Conservation (phyloP, 768 basidiomycete genomes). For the Mycena metata region DNA sequence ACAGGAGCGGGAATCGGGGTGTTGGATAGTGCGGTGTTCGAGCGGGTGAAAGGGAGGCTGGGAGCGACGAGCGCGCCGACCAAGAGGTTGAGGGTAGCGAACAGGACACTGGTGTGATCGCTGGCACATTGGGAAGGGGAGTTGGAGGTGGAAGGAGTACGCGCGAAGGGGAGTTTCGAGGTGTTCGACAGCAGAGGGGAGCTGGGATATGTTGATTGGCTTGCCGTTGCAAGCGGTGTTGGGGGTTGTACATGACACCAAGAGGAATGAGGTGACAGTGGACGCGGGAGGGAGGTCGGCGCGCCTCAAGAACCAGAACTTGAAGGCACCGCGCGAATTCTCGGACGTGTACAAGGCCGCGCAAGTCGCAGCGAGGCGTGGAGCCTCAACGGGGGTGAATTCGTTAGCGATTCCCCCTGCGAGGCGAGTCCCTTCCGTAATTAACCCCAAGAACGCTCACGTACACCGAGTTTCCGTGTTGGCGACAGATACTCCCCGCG, state of each 20-base stretch:
- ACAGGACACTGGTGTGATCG: background rate
- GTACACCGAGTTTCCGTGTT: too few species aligned
- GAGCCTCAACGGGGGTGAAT: constrained; percentile 13
- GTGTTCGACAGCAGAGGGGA: background rate
- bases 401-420: constrained; percentile 20
- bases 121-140: constrained; percentile 43
- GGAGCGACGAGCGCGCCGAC: constrained; percentile 13
- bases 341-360: background rate
- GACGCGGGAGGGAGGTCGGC: background rate
- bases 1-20: constrained; percentile 49
- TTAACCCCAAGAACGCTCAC: too few species aligned
- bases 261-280: constrained; percentile 11
- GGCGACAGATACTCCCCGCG: too few species aligned
- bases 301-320: constrained; percentile 8
- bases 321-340: background rate
- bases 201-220: constrained; percentile 23
- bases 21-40: constrained; percentile 39
- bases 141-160: background rate
- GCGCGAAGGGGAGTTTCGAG: background rate
- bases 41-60: constrained; percentile 26
- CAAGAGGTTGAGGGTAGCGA: background rate
- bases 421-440: constrained; percentile 26
- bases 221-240: constrained; percentile 38
- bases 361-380: background rate
- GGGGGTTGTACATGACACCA: constrained; percentile 30